Percentiles rank a stretch among this genome's conserved stretches.
Evolutionary conservation across 2,329 filamentous ascomycete genomes (phyloP).

Genomic region (Coniosporium tulheliwenetii): DNA sequence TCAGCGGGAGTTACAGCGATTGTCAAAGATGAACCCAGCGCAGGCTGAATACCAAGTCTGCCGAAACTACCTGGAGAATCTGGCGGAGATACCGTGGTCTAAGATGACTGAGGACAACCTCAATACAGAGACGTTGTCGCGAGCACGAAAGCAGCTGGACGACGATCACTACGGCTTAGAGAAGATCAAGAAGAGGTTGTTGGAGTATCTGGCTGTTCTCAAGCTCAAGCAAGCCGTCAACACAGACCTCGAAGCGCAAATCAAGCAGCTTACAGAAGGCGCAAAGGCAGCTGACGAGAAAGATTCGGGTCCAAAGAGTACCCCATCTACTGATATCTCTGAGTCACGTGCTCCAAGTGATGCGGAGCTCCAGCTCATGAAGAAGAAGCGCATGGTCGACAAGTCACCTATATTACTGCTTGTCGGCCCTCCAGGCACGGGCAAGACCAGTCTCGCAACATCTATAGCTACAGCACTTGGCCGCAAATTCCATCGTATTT

Average conservation of each 20-base stretch:
- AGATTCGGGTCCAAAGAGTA: constrained; percentile 25
- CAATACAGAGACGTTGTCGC: constrained; percentile 60
- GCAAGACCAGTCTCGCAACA: constrained; percentile 89
- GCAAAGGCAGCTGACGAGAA: constrained; percentile 32
- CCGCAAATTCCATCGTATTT: constrained; percentile 93
- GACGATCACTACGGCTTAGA: constrained; percentile 94
- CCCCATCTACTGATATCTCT: constrained; percentile 3
- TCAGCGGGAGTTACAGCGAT: constrained; percentile 68
- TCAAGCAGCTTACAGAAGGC: constrained; percentile 38
- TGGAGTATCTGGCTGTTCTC: constrained; percentile 94
- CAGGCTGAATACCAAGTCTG: constrained; percentile 94
- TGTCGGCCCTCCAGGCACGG: constrained; percentile 83
- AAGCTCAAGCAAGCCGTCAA: constrained; percentile 89
- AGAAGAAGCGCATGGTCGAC: constrained; percentile 74
- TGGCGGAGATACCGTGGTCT: constrained; percentile 89
- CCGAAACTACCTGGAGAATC: constrained; percentile 81
- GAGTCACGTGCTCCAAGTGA: constrained; percentile 21
- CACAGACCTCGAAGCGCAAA: constrained; percentile 63
- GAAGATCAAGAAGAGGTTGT: constrained; percentile 88
- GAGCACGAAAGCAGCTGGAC: constrained; percentile 78
- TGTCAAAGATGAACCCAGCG: constrained; percentile 90
- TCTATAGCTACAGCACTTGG: constrained; percentile 85
- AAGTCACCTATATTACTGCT: constrained; percentile 92
- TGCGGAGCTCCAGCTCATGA: constrained; percentile 59
- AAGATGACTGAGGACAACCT: constrained; percentile 73